Evolutionary conservation across 106 monocot genomes (phyloP).

Genomic region (Apostasia shenzhenica): DNA sequence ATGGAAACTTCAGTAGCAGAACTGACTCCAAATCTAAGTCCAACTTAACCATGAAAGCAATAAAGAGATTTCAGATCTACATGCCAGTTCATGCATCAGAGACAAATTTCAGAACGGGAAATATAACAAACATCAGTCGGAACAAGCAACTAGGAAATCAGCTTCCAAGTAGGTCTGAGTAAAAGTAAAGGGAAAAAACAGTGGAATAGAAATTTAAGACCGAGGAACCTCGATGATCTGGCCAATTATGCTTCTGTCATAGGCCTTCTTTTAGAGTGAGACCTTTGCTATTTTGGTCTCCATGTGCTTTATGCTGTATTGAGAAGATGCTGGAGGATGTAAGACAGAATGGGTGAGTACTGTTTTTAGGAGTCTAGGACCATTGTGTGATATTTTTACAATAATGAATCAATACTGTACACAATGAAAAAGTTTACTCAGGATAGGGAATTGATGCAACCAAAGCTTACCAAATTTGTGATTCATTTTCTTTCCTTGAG

Average conservation of each 20-base stretch:
- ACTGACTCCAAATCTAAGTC: too few relatives aligned
- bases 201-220: too few relatives aligned
- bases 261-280: conserved; percentile 27
- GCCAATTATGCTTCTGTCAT: conserved; percentile 22
- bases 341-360: conserved; percentile 23
- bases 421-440: conserved; percentile 28
- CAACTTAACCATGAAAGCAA: too few relatives aligned
- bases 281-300: conserved; percentile 43
- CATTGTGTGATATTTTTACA: conserved; percentile 23
- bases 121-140: too few relatives aligned
- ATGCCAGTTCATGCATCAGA: too few relatives aligned
- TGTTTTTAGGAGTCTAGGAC: conserved; percentile 28
- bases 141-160: too few relatives aligned
- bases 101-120: too few relatives aligned
- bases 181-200: too few relatives aligned
- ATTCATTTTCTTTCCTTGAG: conserved; percentile 37
- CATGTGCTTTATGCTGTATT: conserved; percentile 43
- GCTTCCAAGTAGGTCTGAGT: too few relatives aligned
- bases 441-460: conserved; percentile 28
- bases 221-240: too few relatives aligned
- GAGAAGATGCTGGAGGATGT: conserved; percentile 50
- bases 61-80: too few relatives aligned
- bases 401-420: conserved; percentile 14
- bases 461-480: conserved; percentile 29
- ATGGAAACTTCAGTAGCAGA: too few relatives aligned